Evolutionary conservation across 495 filamentous ascomycete genomes (phyloP).

Genomic region (Trichoderma virens): DNA sequence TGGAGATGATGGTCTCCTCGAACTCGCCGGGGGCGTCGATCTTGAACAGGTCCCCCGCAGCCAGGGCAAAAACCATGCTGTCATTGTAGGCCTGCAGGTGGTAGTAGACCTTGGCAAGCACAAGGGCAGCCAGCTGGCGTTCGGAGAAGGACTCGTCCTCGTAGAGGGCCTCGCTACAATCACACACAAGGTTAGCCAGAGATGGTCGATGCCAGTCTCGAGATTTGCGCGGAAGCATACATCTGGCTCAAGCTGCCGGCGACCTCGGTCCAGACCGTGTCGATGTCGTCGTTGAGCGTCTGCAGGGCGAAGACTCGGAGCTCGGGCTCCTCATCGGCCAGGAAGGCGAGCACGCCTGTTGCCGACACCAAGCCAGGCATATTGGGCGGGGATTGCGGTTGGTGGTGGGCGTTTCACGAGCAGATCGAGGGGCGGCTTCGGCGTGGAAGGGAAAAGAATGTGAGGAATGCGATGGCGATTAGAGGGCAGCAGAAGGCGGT

Average conservation of each 20-base stretch:
- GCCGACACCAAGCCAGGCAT: slow-evolving; percentile 96
- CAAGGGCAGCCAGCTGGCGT: slow-evolving; percentile 86
- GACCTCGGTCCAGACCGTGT: slow-evolving; percentile 95
- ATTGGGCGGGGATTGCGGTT: background rate
- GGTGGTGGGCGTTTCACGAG: background rate
- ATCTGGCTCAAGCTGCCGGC: slow-evolving; percentile 87
- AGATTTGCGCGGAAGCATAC: slow-evolving; percentile 44
- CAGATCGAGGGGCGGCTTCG: slow-evolving; percentile 9
- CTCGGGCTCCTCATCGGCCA: slow-evolving; percentile 87
- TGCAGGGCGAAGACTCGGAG: slow-evolving; percentile 90
- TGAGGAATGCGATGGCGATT: background rate
- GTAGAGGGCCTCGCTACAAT: slow-evolving; percentile 80
- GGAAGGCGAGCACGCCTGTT: slow-evolving; percentile 88
- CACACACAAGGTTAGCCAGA: slow-evolving; percentile 9
- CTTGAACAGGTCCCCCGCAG: slow-evolving; percentile 91
- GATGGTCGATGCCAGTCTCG: background rate
- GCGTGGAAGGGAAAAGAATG: slow-evolving; percentile 3
- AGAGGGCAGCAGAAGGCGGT: background rate
- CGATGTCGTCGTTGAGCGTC: slow-evolving; percentile 89
- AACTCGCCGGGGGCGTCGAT: slow-evolving; percentile 89
- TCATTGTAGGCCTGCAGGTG: slow-evolving; percentile 98
- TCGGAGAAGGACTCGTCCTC: slow-evolving; percentile 94
- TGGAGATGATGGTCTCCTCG: slow-evolving; percentile 96
- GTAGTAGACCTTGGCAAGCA: slow-evolving; percentile 97
- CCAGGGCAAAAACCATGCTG: slow-evolving; percentile 96